phyloP scores from a whole-genome alignment of 2,329 filamentous ascomycete genomes.

The Tolypocladium capitatum region DNA sequence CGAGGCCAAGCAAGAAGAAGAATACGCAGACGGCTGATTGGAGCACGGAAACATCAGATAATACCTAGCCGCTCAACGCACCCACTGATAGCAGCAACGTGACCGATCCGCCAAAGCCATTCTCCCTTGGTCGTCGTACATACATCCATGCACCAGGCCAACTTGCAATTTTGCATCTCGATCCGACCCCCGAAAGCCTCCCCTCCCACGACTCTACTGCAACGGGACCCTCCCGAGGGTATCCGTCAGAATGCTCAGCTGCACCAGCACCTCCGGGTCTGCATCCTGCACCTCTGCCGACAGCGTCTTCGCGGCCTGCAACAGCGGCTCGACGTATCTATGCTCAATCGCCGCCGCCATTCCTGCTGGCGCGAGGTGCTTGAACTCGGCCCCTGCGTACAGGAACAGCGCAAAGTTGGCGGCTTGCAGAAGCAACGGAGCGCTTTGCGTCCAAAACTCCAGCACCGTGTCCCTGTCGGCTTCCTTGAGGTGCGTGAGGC shows the following conservation, averaged over 20 bases:
- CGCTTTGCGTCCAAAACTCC: constrained; percentile 39
- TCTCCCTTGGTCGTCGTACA: background rate
- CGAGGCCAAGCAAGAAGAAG: background rate
- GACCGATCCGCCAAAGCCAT: background rate
- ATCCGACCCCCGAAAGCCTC: background rate
- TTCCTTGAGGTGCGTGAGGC: constrained; percentile 33
- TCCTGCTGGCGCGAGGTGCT: constrained; percentile 37
- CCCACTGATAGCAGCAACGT: background rate
- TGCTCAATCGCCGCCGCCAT: constrained; percentile 46
- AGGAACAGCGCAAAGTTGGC: constrained; percentile 49
- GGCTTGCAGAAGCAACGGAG: constrained; percentile 43
- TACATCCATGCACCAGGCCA: background rate
- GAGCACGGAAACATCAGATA: background rate
- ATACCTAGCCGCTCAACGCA: background rate
- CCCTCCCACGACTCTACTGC: constrained; percentile 13
- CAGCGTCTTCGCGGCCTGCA: constrained; percentile 26
- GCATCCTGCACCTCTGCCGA: constrained; percentile 15
- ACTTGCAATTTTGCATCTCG: background rate
- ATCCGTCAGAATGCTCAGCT: constrained; percentile 28
- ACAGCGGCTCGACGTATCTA: constrained; percentile 42
- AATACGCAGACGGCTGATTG: background rate
- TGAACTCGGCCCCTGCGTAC: constrained; percentile 30
- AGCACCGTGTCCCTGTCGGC: constrained; percentile 27
- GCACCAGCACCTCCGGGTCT: constrained; percentile 19
- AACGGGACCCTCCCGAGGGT: constrained; percentile 27